Base-by-base conservation (phyloP, 2,329 filamentous ascomycete genomes). In the Ascochyta koolunga region DNA sequence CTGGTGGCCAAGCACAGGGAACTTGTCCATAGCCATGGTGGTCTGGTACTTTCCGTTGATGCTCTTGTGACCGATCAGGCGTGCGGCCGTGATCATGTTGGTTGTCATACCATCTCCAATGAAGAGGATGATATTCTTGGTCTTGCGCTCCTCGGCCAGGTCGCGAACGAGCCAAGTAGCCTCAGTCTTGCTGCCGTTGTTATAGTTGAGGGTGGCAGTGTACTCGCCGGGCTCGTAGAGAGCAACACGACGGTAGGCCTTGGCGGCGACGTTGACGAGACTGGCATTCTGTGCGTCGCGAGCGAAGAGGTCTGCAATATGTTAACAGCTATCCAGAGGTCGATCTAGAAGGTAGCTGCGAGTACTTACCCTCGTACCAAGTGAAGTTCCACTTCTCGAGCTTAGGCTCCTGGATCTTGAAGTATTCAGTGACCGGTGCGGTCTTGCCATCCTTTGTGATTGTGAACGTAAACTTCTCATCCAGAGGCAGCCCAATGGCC, bases 121-220 rank as follows among this genome's bases (percentile, higher is more conserved):
- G 77, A 95, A 96, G 59, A 95, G 82, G 64, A 95, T 85, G 61
- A 95, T 86, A 62, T 95, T 95, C 83, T 93, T 95, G 33, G 90
- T 87, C 78, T 86, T 90, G 76, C 89, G 87, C 72, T 85, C 80
- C 51, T 85, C 82, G 31, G 84, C 81, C 25, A 93, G 76, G 42
- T 90, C 86, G 31, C 90, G 86, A 35, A 96, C 91, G 18, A 84
- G 77, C 91, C 90, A 96, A 64, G 86, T 86, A 18, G 90, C 90
- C 47, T 82, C 84, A 4, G 90, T 95, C 56, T 80, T 87, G 70
- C 85, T 82, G 56, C 85, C 85, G 59, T 85, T 84, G 76, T 91
- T 91, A 79, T 95, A 95, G 56, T 77, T 85, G 57, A 96, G 80
- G 5, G 85, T 90, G 15, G 91, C 90, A 43, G 84, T 85, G 76